Evolutionary conservation across 2,329 filamentous ascomycete genomes (phyloP), one percentile per base, ranked within the genome.

Genomic region (Exophiala aquamarina): DNA sequence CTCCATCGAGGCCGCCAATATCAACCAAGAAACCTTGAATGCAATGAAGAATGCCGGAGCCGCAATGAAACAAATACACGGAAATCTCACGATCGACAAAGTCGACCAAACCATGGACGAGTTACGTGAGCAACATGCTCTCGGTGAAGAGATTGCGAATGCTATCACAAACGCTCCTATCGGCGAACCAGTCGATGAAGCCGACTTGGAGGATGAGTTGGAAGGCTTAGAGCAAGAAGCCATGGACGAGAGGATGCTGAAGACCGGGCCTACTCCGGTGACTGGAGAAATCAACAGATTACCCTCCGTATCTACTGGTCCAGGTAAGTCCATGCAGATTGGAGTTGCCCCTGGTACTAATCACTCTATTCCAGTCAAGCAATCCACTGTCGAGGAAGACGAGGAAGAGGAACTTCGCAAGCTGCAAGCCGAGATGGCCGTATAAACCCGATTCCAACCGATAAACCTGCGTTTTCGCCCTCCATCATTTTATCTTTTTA

Each of bases 1-100:
- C 69, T 86, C 88, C 50, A 97, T 98, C 74, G 93, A 98, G 71
- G 89, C 91, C 38, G 93, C 93, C 53, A 98, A 97, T 68, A 96
- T 98, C 76, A 98, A 98, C 77, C 85, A 92, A 72, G 91, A 96
- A 76, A 98, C 93, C 10, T 77, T 97, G 56, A 81, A 86, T 59
- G 92, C 91, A 6, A 96, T 98, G 90, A 86, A 95, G 80, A 85
- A 85, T 65, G 92, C 93, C 9, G 84, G 88, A 57, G 75, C 83
- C 52, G 93, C 92, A 28, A 97, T 98, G 91, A 86, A 91, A 74
- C 76, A 85, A 56, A 98, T 98, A 61, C 90, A 97, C 67, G 86
- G 84, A 61, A 87, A 87, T 56, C 82, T 97, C 57, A 95, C 89
- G 39, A 87, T 93, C 55, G 90, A 96, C 61, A 93, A 94, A 72